Evolutionary conservation across 345 rosid species (phyloP), one percentile per base, ranked within the genome.

Genomic region (Acer campestre): DNA sequence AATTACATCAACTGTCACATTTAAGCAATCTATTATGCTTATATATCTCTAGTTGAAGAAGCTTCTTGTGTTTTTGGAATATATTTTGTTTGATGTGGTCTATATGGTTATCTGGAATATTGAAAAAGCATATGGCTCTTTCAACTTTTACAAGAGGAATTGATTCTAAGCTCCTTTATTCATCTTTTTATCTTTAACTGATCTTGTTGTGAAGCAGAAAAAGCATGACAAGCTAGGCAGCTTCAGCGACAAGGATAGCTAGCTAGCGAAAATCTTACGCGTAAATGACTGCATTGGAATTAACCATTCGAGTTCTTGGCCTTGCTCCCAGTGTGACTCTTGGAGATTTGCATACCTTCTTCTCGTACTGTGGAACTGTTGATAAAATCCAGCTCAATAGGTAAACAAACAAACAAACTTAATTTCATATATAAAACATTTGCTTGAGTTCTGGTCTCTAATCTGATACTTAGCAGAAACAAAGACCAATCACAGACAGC

Each of bases 311-410:
- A 13, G 86, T 86, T 73, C 82, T 77, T 61, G 70, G 81, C 67
- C 79, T 86, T 61, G 56, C 86, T 53, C 76, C 85, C 14, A 46
- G 10, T 9, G 72, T 66, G 42, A 82, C 84, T n/a, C 70, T 13
- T 4, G 67, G 38, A 42, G 86, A 86, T 3, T 35, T 86, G 40
- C 75, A 44, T 35, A 80, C 17, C 3, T 84, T 78, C 74, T 86
- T 86, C 86, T 86, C 89, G 2, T 79, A 82, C 67, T 86, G 87
- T 53, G 89, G 89, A 56, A 77, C 67, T 53, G 85, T 86, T 17
- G 80, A 86, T 6, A 72, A 79, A 75, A 82, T 84, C 62, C 71
- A 61, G 67, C 82, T 84, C 69, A 74, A 31, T 11, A 71, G 75
- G 87, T 80, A 80, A 77, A 48, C 20, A 0, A 8, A 48, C 62